Percentiles rank a stretch among this genome's conserved stretches.
Evolutionary conservation across 2,329 filamentous ascomycete species (phyloP).

Genomic region (Fusarium sp.): DNA sequence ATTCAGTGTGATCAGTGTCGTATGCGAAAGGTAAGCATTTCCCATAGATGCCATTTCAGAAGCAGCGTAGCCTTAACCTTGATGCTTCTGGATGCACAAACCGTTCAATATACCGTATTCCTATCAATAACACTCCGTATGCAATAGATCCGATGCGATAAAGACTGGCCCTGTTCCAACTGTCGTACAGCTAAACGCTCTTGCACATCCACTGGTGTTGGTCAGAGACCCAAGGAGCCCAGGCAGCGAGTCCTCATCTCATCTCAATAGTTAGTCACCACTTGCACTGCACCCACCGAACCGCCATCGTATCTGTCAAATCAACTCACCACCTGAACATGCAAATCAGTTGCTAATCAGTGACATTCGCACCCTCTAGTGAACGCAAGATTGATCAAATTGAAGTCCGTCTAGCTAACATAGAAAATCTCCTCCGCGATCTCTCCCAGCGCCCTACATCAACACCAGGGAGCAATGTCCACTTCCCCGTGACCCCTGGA

Average conservation of each 20-base stretch:
- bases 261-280: slow-evolving; percentile 65
- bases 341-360: slow-evolving; percentile 9
- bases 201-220: slow-evolving; percentile 66
- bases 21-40: slow-evolving; percentile 53
- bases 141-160: slow-evolving; percentile 67
- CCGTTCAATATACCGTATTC: background rate
- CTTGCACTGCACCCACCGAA: background rate
- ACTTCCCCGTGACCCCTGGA: slow-evolving; percentile 39
- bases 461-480: slow-evolving; percentile 40
- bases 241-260: slow-evolving; percentile 69
- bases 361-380: slow-evolving; percentile 47
- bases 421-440: slow-evolving; percentile 57
- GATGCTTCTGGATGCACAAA: background rate
- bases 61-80: slow-evolving; percentile 13
- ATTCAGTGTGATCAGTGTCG: slow-evolving; percentile 60
- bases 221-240: slow-evolving; percentile 65
- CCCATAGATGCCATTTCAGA: slow-evolving; percentile 7
- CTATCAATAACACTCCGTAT: slow-evolving; percentile 36
- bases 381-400: slow-evolving; percentile 65
- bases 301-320: slow-evolving; percentile 3
- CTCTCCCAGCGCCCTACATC: slow-evolving; percentile 48
- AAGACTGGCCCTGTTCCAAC: slow-evolving; percentile 68
- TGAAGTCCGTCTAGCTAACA: slow-evolving; percentile 57
- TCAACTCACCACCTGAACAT: background rate
- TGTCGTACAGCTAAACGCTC: slow-evolving; percentile 64